A percentile compares a stretch with the other conserved stretches of the same genome.
Evolutionary conservation across 805 yeast species (phyloP).

Genomic region (Debaryomyces castellii): DNA sequence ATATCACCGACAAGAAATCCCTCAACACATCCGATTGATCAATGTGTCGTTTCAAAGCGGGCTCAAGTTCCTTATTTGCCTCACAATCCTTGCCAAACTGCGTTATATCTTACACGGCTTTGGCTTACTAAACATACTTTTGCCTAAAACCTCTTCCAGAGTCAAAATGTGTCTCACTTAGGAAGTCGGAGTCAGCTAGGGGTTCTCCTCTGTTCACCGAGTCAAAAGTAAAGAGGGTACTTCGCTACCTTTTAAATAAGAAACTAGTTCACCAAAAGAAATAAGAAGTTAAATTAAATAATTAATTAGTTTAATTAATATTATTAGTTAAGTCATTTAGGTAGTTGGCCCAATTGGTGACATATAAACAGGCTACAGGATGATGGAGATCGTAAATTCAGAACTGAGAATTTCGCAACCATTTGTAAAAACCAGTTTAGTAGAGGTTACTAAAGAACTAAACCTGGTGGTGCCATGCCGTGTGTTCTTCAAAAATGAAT

Average conservation of each 20-base stretch:
- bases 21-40: neutral
- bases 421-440: slow-evolving; percentile 35
- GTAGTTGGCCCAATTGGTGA: neutral
- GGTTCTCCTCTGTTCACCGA: neutral
- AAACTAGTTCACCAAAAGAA: neutral
- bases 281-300: too few species aligned
- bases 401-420: slow-evolving; percentile 15
- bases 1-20: neutral
- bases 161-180: neutral
- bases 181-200: neutral
- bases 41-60: too few species aligned
- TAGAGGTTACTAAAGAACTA: slow-evolving; percentile 34
- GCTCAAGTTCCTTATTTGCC: neutral
- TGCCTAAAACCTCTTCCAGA: neutral
- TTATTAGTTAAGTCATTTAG: neutral
- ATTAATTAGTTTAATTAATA: too few species aligned
- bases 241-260: neutral
- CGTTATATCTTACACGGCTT: neutral
- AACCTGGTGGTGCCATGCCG: slow-evolving; percentile 38
- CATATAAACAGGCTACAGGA: neutral
- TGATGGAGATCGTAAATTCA: neutral
- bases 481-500: slow-evolving; percentile 48
- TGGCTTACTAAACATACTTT: neutral
- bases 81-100: neutral
- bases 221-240: neutral